Conservation (phyloP, 345 rosid species). For the Eucalyptus sp. region DNA sequence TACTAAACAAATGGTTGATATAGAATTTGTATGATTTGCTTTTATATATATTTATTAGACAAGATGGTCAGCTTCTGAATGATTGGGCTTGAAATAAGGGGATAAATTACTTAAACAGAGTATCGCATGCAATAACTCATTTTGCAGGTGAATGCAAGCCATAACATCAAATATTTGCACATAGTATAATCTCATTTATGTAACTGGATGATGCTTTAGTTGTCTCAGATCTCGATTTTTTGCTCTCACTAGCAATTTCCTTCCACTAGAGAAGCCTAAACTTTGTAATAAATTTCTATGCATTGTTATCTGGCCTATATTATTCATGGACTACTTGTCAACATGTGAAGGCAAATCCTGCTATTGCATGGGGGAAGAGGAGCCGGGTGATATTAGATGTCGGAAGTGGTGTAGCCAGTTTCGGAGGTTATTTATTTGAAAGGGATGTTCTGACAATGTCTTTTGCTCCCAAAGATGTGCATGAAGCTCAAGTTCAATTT, state of each 20-base stretch:
- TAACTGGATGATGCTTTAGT: neutral
- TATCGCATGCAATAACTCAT: neutral
- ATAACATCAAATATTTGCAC: neutral
- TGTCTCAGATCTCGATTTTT: neutral
- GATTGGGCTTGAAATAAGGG: neutral
- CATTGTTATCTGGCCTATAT: neutral
- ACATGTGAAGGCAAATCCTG: conserved; percentile 39
- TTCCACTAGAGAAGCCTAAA: neutral
- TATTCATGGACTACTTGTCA: neutral
- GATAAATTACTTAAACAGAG: neutral
- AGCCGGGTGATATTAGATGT: conserved; percentile 75
- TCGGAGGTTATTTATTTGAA: conserved; percentile 81
- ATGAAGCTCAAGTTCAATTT: conserved; percentile 91
- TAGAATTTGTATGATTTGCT: neutral
- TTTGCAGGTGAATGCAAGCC: neutral
- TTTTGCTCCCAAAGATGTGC: conserved; percentile 94
- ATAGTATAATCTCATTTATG: neutral
- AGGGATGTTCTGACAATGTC: conserved; percentile 78
- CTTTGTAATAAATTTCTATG: neutral
- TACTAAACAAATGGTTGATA: neutral
- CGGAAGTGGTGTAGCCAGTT: conserved; percentile 94
- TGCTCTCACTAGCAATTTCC: neutral
- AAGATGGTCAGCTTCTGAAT: neutral
- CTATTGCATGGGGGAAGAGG: conserved; percentile 68
- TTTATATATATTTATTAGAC: neutral